Evolutionary conservation across 2,329 filamentous ascomycete genomes (phyloP).

Genomic region (Colletotrichum aenigma): DNA sequence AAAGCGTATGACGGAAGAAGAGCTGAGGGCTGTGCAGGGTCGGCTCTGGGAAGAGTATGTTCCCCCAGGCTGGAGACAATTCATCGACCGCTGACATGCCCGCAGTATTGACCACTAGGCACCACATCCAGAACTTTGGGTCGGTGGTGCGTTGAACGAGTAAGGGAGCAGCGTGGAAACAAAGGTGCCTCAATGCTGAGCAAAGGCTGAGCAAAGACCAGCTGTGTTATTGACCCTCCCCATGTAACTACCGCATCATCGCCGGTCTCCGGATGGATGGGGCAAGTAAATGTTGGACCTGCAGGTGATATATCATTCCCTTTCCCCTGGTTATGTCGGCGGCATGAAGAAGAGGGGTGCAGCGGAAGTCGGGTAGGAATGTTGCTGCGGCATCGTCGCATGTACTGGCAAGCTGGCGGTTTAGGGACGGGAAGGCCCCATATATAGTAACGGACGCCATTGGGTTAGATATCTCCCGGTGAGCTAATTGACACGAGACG

Average conservation of each 20-base stretch:
- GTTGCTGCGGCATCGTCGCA: background rate
- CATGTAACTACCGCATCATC: background rate
- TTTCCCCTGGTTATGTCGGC: background rate
- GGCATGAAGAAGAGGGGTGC: background rate
- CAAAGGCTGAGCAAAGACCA: conserved; percentile 2
- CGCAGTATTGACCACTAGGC: conserved; percentile 36
- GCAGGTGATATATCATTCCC: background rate
- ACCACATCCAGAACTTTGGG: background rate
- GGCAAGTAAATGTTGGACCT: background rate
- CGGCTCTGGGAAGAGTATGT: conserved; percentile 85
- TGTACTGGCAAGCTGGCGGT: background rate
- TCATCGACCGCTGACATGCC: background rate
- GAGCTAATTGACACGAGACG: background rate
- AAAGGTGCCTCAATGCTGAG: background rate
- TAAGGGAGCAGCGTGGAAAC: background rate
- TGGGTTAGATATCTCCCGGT: background rate
- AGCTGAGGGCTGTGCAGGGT: conserved; percentile 84
- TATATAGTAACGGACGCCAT: background rate
- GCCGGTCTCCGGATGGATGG: background rate
- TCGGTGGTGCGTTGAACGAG: background rate
- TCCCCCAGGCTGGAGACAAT: background rate
- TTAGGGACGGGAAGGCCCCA: background rate
- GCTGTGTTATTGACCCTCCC: background rate
- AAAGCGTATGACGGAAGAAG: conserved; percentile 85
- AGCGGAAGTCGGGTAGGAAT: background rate